A percentile compares a stretch with the other conserved stretches of the same genome.
These are phyloP conservation scores for Lachancea nothofagi DNA, from an alignment of 805 yeast species.

Conservation along the genomic window DNA sequence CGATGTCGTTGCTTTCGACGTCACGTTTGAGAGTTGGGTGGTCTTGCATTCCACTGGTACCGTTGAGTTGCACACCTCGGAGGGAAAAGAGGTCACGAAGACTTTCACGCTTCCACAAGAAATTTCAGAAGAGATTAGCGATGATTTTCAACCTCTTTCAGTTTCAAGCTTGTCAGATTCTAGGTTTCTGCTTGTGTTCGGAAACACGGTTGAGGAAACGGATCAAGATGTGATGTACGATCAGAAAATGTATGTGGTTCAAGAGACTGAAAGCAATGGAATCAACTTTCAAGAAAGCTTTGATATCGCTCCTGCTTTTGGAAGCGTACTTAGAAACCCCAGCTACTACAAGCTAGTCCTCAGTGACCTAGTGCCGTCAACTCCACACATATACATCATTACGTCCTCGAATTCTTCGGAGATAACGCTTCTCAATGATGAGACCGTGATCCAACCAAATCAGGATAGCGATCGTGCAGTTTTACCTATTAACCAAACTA, in stretches of 20 bases:
- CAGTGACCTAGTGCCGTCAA: slow-evolving; percentile 37
- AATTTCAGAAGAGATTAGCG: slow-evolving; percentile 24
- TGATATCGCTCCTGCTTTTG: slow-evolving; percentile 50
- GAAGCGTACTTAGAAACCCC: slow-evolving; percentile 43
- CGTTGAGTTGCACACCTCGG: not conserved
- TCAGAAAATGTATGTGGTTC: slow-evolving; percentile 24
- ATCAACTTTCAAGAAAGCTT: slow-evolving; percentile 30
- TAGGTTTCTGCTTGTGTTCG: slow-evolving; percentile 26
- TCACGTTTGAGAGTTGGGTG: not conserved
- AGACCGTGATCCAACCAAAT: slow-evolving; percentile 40
- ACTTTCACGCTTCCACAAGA: slow-evolving; percentile 28
- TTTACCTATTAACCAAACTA: slow-evolving; percentile 61
- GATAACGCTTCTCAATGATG: slow-evolving; percentile 41
- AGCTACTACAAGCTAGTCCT: slow-evolving; percentile 41
- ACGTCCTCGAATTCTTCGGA: slow-evolving; percentile 66
- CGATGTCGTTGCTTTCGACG: slow-evolving; percentile 7
- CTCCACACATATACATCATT: slow-evolving; percentile 38
- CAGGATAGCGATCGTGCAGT: slow-evolving; percentile 72
- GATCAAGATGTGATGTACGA: slow-evolving; percentile 26
- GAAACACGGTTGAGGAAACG: slow-evolving; percentile 24
- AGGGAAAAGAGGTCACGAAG: not conserved
- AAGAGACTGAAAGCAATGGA: not conserved
- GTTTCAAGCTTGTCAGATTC: slow-evolving; percentile 20
- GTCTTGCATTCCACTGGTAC: slow-evolving; percentile 4
- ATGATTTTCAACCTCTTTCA: slow-evolving; percentile 28